These are phyloP conservation scores for Camelina laxa DNA, from an alignment of 345 rosid genomes.

Conservation along the genomic window DNA sequence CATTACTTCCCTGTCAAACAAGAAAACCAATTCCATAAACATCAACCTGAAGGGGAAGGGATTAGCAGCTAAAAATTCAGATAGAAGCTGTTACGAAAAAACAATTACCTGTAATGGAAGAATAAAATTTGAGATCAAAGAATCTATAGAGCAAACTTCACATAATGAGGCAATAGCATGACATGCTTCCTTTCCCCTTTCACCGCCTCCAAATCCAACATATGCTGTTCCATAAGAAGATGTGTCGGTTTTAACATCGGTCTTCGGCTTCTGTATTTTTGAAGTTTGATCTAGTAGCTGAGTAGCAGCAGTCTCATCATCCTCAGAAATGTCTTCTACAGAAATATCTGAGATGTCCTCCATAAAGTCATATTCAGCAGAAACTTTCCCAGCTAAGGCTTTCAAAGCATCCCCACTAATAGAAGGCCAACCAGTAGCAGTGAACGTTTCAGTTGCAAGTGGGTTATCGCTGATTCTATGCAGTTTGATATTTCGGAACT, in stretches of 20 bases:
- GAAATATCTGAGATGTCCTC: slow-evolving; percentile 47
- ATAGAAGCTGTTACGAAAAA: neutral
- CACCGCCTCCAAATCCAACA: slow-evolving; percentile 56
- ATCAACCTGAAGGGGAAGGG: neutral
- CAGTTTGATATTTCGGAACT: slow-evolving; percentile 68
- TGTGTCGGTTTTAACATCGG: slow-evolving; percentile 45
- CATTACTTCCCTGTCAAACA: slow-evolving; percentile 68
- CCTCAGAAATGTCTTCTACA: slow-evolving; percentile 44
- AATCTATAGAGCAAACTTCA: slow-evolving; percentile 91
- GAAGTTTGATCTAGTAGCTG: slow-evolving; percentile 35
- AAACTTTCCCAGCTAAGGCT: slow-evolving; percentile 76
- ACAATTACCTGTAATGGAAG: slow-evolving; percentile 84
- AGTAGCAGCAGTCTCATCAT: slow-evolving; percentile 14
- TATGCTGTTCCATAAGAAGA: slow-evolving; percentile 63
- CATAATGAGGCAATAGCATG: slow-evolving; percentile 92
- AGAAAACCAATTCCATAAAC: neutral
- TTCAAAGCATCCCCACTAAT: slow-evolving; percentile 77
- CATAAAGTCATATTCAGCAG: slow-evolving; percentile 62
- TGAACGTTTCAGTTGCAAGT: slow-evolving; percentile 64
- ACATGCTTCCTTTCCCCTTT: slow-evolving; percentile 82
- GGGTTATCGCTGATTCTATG: slow-evolving; percentile 50
- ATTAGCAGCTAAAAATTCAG: slow-evolving; percentile 2
- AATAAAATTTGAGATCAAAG: slow-evolving; percentile 92
- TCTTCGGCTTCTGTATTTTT: slow-evolving; percentile 31
- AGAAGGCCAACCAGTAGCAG: slow-evolving; percentile 90